Evolutionary conservation across 2,329 filamentous ascomycete species (phyloP), one percentile per base, ranked within the genome.

Genomic region (Fusarium coffeatum): DNA sequence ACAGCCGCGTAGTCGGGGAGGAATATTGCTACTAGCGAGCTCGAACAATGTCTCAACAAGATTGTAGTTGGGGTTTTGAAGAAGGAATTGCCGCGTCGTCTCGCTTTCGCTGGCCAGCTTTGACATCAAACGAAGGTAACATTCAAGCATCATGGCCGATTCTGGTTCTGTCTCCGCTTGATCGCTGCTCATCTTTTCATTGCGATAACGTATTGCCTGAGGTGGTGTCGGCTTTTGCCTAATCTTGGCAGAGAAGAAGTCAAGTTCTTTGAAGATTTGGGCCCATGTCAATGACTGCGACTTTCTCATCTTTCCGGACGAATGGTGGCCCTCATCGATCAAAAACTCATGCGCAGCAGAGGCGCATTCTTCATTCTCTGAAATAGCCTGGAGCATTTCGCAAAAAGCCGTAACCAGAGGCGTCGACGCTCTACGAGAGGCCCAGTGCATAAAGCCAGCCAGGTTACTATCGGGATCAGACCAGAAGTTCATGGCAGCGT

Each of bases 391-490:
- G 18, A 99, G 84, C 90, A 99, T 95, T 77, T 98, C 95, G 79
- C 96, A 99, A 74, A 98, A 99, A 15, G 95, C 94, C 66, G 93
- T 96, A 63, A 97, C 94, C 25, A 97, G 87, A n/a, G 96, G 96
- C 1, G 97, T 98, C 1, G 97, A 97, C 65, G 97, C 94, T 74
- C 96, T 88, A 72, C 93, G 91, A 6, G 96, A 97, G n/a, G 94
- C 93, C 96, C 96, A 99, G 69, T 97, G 93, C 78, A 99, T 86
- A 77, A 99, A 99, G 0, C 96, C 96, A 68, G 94, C 93, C 32
- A 99, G 84, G 72, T 98, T 97, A 76, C 94, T 94, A 74, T 99
- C 96, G 3, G 92, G 90, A 76, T 98, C 94, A 32, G 88, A 88
- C 96, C 96, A 99, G 73, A 98, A 98, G 47, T 90, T 92, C 75